Conservation (phyloP, 768 basidiomycete genomes). For the Tulasnella sp. region DNA sequence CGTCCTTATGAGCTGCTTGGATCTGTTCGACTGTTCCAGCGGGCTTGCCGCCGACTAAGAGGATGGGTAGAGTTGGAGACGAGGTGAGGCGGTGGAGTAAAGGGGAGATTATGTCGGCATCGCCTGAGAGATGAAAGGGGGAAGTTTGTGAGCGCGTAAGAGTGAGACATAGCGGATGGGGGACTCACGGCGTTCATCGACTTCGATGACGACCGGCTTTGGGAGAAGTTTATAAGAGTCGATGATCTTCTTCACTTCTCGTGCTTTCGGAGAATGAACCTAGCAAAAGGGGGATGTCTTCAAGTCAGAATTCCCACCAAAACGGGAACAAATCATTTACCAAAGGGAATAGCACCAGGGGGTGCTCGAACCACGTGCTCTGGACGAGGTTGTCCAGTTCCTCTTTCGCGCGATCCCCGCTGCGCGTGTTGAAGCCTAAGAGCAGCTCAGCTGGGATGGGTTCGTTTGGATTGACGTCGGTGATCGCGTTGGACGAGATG, state of each 20-base stretch:
- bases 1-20: slow-evolving; percentile 46
- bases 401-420: slow-evolving; percentile 36
- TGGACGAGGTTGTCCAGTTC: slow-evolving; percentile 58
- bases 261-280: slow-evolving; percentile 20
- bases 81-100: slow-evolving; percentile 60
- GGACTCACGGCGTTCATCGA: slow-evolving; percentile 55
- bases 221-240: slow-evolving; percentile 55
- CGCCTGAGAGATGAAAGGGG: slow-evolving; percentile 42
- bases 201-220: slow-evolving; percentile 61
- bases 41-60: slow-evolving; percentile 62
- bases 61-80: slow-evolving; percentile 54
- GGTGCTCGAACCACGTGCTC: slow-evolving; percentile 68
- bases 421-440: slow-evolving; percentile 76
- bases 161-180: background rate
- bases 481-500: slow-evolving; percentile 71
- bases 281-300: background rate
- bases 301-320: background rate
- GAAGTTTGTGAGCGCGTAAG: background rate
- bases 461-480: slow-evolving; percentile 55
- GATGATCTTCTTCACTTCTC: slow-evolving; percentile 52
- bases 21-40: slow-evolving; percentile 54
- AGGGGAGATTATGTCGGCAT: slow-evolving; percentile 58
- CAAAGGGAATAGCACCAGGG: slow-evolving; percentile 72
- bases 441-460: slow-evolving; percentile 78
- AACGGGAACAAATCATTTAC: slow-evolving; percentile 38